A percentile compares a stretch with the other conserved stretches of the same genome.
Evolutionary conservation across 2,329 filamentous ascomycete species (phyloP).

Genomic region (Fusarium armeniacum): DNA sequence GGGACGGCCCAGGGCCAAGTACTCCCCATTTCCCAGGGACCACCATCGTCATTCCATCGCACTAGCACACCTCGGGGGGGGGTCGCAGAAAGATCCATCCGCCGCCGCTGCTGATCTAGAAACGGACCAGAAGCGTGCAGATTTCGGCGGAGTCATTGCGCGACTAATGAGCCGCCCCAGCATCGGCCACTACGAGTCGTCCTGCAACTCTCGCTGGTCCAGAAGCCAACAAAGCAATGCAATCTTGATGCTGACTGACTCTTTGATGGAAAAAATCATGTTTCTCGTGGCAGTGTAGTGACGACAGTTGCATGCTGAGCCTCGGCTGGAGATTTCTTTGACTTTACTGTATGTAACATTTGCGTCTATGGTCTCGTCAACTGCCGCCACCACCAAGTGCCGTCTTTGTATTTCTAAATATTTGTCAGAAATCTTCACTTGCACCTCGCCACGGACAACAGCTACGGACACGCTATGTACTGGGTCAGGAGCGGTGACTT

Average conservation of each 20-base stretch:
- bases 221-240: constrained; percentile 29
- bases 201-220: constrained; percentile 42
- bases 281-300: constrained; percentile 38
- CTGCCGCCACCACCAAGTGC: constrained; percentile 29
- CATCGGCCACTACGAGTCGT: constrained; percentile 48
- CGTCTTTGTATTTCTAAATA: constrained; percentile 1
- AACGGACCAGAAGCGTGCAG: constrained; percentile 52
- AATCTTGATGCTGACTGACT: constrained; percentile 19
- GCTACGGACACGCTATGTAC: neutral
- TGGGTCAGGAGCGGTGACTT: constrained; percentile 8
- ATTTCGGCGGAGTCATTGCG: constrained; percentile 39
- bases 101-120: constrained; percentile 51
- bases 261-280: constrained; percentile 14
- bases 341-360: constrained; percentile 8
- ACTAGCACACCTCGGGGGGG: constrained; percentile 34
- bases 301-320: constrained; percentile 25
- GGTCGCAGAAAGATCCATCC: constrained; percentile 44
- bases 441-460: constrained; percentile 30
- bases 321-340: constrained; percentile 9
- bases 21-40: constrained; percentile 34
- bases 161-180: constrained; percentile 50
- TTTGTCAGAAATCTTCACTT: constrained; percentile 21
- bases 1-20: constrained; percentile 22
- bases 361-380: constrained; percentile 4
- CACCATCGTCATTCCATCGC: constrained; percentile 34